phyloP scores from a whole-genome alignment of 1,284 basidiomycete species.

The Anthracocystis setariae region DNA sequence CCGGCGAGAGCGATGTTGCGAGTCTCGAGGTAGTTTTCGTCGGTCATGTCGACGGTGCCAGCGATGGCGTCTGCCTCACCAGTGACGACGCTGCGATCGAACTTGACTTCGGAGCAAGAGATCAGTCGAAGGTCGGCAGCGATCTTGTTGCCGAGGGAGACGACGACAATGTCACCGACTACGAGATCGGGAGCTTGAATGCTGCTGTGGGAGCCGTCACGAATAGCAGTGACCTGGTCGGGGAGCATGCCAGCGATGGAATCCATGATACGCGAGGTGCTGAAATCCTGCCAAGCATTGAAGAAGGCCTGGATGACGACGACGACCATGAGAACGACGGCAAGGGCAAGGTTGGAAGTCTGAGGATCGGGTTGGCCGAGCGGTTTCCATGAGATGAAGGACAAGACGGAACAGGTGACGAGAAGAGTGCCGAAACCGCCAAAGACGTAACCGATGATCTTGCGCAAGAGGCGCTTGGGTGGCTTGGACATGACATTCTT shows the following conservation, averaged over 20 bases:
- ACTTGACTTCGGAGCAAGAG: conserved; percentile 71
- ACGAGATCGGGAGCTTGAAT: conserved; percentile 76
- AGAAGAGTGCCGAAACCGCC: conserved; percentile 74
- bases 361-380: conserved; percentile 71
- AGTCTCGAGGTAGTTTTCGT: conserved; percentile 71
- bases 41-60: conserved; percentile 71
- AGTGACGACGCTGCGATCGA: conserved; percentile 75
- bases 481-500: conserved; percentile 72
- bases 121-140: conserved; percentile 70
- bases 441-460: conserved; percentile 72
- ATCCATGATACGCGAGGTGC: conserved; percentile 57
- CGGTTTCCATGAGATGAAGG: conserved; percentile 72
- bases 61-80: conserved; percentile 73
- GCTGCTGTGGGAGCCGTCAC: conserved; percentile 73
- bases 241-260: conserved; percentile 73
- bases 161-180: conserved; percentile 75
- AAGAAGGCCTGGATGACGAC: conserved; percentile 70
- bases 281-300: conserved; percentile 70
- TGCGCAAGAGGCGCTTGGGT: conserved; percentile 71
- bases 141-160: conserved; percentile 69
- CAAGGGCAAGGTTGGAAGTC: conserved; percentile 71
- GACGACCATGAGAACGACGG: conserved; percentile 68
- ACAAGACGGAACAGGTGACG: conserved; percentile 71
- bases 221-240: conserved; percentile 73
- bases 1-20: conserved; percentile 76